Percentiles rank a stretch among this genome's conserved stretches.
Conservation (phyloP, 2,329 filamentous ascomycete species). For the Neofusicoccum parvum region DNA sequence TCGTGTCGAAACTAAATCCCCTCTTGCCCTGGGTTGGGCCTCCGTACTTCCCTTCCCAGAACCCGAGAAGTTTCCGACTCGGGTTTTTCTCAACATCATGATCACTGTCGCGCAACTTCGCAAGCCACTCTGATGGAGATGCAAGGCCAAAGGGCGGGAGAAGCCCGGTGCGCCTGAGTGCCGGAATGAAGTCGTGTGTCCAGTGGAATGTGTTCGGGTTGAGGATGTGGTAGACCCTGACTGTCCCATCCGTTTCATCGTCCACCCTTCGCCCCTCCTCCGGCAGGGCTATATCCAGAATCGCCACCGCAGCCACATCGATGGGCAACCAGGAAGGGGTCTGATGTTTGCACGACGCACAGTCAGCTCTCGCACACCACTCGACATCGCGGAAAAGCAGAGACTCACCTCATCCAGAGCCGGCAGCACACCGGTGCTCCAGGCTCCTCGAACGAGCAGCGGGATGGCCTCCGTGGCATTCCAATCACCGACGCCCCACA, state of each 20-base stretch:
- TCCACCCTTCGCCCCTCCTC: neutral
- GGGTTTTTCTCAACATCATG: conserved; percentile 30
- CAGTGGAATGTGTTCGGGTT: conserved; percentile 55
- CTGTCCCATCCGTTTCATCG: neutral
- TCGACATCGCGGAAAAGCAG: neutral
- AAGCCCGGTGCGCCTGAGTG: conserved; percentile 46
- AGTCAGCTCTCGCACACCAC: neutral
- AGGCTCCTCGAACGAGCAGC: conserved; percentile 50
- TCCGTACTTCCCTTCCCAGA: conserved; percentile 34
- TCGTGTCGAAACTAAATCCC: neutral
- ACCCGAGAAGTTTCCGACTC: conserved; percentile 32
- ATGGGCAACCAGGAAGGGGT: conserved; percentile 45
- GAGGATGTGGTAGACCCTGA: conserved; percentile 54
- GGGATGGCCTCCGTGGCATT: conserved; percentile 55
- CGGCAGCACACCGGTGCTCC: conserved; percentile 51
- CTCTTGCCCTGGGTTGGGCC: neutral
- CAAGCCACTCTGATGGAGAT: conserved; percentile 30
- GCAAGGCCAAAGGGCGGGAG: conserved; percentile 26
- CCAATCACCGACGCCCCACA: conserved; percentile 46
- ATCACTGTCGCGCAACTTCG: conserved; percentile 27
- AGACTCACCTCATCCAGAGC: conserved; percentile 41
- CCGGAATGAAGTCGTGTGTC: conserved; percentile 56
- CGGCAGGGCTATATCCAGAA: neutral
- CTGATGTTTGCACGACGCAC: neutral
- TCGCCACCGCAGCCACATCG: conserved; percentile 36